Evolutionary conservation across 2,329 filamentous ascomycete species (phyloP), one percentile per base, ranked within the genome.

Genomic region (Hypoxylon sp.): DNA sequence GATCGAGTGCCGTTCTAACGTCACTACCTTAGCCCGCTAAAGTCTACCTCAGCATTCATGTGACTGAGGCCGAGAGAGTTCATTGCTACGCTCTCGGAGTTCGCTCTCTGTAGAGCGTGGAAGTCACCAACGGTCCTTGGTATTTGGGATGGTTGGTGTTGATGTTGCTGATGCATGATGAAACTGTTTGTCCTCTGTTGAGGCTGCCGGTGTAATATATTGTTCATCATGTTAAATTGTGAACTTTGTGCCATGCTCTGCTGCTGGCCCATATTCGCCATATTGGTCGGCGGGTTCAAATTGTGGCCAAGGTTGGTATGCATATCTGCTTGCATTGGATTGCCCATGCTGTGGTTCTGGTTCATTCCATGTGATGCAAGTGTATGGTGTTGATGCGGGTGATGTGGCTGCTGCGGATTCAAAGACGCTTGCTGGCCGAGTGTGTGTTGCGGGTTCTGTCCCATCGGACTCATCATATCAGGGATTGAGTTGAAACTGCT

Each of bases 391-490:
- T 68, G 67, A 67, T 74, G 67, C 72, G 76, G 69, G 63, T 77
- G 66, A 43, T 75, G 71, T 60, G 75, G 71, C 37, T 78, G 78
- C 12, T 76, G 75, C 5, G 71, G 73, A 34, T 71, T 77, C 29
- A 77, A 62, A 29, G 72, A 50, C 5, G 72, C 71, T 37, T 75
- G 72, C 45, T 79, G 78, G 12, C 77, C 72, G 6, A 80, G 70
- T 1, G 75, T 57, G 14, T 77, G 73, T 54, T 77, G 77, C 7
- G 76, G 74, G 6, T 71, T 70, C 51, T 77, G 78, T 29, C 80
- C 79, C 55, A 87, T 77, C 0, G 83, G 82, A 34, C 79, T 85
- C 79, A 87, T 84, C 39, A 88, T 83, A 6, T 88, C 85, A 1
- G 83, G 77, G 67, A 88, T 84, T 8, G 83, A 76, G 19, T 78